Base-by-base conservation (phyloP, 768 basidiomycete genomes). In the Tulasnella sp. region DNA sequence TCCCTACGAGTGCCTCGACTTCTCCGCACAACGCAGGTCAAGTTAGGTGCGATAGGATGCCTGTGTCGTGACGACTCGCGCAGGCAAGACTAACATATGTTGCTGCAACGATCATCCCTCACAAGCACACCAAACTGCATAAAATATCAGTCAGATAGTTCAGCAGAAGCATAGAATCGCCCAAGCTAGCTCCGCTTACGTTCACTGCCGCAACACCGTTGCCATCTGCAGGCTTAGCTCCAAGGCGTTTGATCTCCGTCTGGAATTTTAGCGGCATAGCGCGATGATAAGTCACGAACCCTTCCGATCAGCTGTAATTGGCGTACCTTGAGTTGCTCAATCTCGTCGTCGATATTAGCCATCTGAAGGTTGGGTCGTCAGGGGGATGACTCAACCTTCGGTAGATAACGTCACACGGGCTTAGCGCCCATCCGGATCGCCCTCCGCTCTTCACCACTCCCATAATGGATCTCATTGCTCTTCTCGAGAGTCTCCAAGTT, bases 1-100 rank as follows among this genome's bases (percentile, higher is more conserved):
- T 63, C 52, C 62, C 62, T 15, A 61, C 62, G 11, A 63, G 51
- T 23, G 62, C 62, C 30, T 62, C 61, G 42, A 62, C 61, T 55
- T 21, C 3, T 17, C 15, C 7, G 44, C 48, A 4, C 5, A 48
- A 48, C 10, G 19, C 7, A 5, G 15, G 15, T 38, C 19, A 52
- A n/a, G 13, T 53, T 8, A 23, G 51, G 19, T 43, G 41, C n/a
- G 11, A 11, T 43, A 43, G 41, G 41, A 11, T 11, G 24, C 11
- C 7, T 7, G 11, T 7, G 4, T 15, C 13, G 15, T 9, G 10
- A 51, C 21, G 29, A 8, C 21, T 15, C n/a, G n/a, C n/a, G 38
- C 17, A 10, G 11, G 53, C 19, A 27, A n/a, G 45, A 48, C 61
- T 27, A 26, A 63, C 62, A 63, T 24, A 63, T 61, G 45, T 63